These are phyloP conservation scores for Chaetomium tenue DNA, from an alignment of 495 filamentous ascomycete species.

Conservation along the genomic window DNA sequence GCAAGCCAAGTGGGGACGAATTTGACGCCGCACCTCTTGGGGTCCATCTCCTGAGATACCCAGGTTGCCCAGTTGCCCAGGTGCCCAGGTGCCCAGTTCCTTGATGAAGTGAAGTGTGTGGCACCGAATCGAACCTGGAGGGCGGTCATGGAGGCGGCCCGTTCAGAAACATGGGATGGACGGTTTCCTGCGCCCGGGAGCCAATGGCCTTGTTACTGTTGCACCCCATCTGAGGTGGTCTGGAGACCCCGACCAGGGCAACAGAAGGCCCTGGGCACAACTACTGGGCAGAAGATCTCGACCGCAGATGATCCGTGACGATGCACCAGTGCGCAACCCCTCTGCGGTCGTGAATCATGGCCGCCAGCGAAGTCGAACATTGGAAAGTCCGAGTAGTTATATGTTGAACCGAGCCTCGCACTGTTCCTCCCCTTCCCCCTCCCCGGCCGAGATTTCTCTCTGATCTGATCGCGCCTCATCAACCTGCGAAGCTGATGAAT, in stretches of 20 bases:
- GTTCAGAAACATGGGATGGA: slow-evolving; percentile 26
- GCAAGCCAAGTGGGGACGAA: slow-evolving; percentile 9
- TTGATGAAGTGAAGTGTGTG: too few relatives aligned
- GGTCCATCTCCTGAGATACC: background rate
- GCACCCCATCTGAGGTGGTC: slow-evolving; percentile 21
- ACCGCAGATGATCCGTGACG: background rate
- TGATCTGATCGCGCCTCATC: background rate
- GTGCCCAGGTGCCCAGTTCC: too few relatives aligned
- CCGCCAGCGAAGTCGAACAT: background rate
- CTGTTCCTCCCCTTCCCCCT: background rate
- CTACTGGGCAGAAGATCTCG: slow-evolving; percentile 9
- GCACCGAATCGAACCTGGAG: background rate
- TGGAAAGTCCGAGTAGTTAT: slow-evolving; percentile 7
- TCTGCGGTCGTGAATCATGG: background rate
- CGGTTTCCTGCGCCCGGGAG: slow-evolving; percentile 9
- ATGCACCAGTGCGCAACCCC: slow-evolving; percentile 3
- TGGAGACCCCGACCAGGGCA: background rate
- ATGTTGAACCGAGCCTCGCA: slow-evolving; percentile 15
- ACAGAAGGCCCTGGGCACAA: background rate
- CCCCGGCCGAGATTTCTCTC: background rate
- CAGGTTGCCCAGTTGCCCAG: too few relatives aligned
- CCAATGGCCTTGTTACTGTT: slow-evolving; percentile 22
- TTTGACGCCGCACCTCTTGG: background rate
- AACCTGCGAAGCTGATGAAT: background rate
- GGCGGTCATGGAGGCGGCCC: slow-evolving; percentile 15